Evolutionary conservation across 208 protist genomes (phyloP).

Genomic region (Crithidia bombi): DNA sequence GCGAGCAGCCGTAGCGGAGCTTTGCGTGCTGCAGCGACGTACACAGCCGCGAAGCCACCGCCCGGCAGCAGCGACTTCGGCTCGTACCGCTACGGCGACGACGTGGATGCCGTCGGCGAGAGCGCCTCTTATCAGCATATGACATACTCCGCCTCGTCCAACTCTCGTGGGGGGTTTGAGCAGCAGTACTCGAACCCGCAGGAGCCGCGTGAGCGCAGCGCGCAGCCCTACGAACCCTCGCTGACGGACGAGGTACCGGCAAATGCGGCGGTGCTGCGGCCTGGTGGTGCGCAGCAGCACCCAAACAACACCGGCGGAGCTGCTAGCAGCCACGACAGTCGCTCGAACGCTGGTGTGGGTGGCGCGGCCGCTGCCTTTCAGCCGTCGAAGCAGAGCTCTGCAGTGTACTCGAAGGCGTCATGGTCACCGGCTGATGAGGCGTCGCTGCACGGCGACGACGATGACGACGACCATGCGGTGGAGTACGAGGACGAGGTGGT

Average conservation of each 20-base stretch:
- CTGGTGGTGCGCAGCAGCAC: neutral
- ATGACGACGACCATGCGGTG: neutral
- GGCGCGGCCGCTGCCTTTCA: neutral
- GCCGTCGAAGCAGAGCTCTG: slow-evolving; percentile 13
- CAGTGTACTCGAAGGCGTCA: slow-evolving; percentile 11
- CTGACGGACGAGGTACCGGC: slow-evolving; percentile 13
- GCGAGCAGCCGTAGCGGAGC: slow-evolving; percentile 7
- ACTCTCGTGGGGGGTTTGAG: neutral
- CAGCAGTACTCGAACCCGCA: slow-evolving; percentile 15
- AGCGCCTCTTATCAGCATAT: neutral
- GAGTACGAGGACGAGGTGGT: neutral
- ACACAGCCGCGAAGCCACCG: neutral
- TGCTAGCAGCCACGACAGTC: neutral
- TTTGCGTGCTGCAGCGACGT: neutral
- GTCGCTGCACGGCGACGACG: slow-evolving; percentile 3
- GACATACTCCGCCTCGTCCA: neutral
- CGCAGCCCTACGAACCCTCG: slow-evolving; percentile 18
- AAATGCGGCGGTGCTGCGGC: slow-evolving; percentile 16
- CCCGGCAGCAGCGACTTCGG: slow-evolving; percentile 20
- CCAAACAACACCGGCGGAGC: no score
- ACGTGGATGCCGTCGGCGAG: slow-evolving; percentile 4
- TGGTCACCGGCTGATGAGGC: slow-evolving; percentile 21
- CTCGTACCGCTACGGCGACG: slow-evolving; percentile 13
- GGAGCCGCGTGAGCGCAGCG: slow-evolving; percentile 23
- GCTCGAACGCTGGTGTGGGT: neutral